Evolutionary conservation across 2,329 filamentous ascomycete species (phyloP), one percentile per base, ranked within the genome.

Genomic region (Rhinocladiella similis): DNA sequence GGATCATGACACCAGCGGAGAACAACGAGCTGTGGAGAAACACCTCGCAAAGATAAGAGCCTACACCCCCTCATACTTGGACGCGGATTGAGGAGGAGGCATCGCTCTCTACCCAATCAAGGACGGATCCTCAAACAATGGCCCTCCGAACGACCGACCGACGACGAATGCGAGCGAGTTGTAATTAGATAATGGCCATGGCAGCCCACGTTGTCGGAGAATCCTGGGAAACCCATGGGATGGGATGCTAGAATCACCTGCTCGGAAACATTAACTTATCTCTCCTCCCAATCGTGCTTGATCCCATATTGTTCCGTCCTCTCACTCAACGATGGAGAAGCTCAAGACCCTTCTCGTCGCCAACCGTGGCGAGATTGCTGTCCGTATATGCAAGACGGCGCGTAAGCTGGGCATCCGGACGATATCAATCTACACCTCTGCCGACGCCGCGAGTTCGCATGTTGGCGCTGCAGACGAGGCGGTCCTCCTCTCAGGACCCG

Each of bases 291-390:
- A 25, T 25, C 22, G 22, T 25, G 7, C 4, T 25, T 25, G 4
- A 25, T 25, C 22, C 22, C 22, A 33, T 10, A 33, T 33, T 33
- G 29, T 33, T 33, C 29, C 10, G 29, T 33, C 29, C 3, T 33
- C 10, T 10, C 29, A 33, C 29, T 7, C 10, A 16, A 54, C 13
- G 43, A 60, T 74, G 73, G 68, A 73, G 52, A 63, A 62, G 47
- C 29, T 83, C 33, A 79, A 78, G 64, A 80, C 73, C 12, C 62
- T 85, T 16, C 69, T 86, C 12, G 75, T 86, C 47, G 82, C 83
- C 9, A 85, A 86, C 66, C 74, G 83, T 45, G 83, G 82, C 46
- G 82, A 85, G 65, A 85, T 85, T 51, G 80, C 81, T 2, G 73
- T 75, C 29, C 76, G 82, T 27, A 78, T 83, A 53, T 75, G 78